Evolutionary conservation across 2,329 filamentous ascomycete species (phyloP).

Genomic region (Fusarium veterinarium): DNA sequence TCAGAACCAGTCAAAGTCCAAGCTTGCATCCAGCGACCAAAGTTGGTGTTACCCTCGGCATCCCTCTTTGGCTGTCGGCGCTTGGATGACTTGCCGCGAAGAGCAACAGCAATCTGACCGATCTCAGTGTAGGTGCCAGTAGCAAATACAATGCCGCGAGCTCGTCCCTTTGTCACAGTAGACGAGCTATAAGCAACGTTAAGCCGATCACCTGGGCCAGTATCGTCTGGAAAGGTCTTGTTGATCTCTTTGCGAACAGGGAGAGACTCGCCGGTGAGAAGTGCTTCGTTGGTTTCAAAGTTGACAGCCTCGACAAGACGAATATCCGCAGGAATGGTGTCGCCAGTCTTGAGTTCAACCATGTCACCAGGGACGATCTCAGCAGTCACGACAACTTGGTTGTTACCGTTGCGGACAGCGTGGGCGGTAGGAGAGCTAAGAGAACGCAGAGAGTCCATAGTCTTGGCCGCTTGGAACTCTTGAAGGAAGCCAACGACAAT

Average conservation of each 20-base stretch:
- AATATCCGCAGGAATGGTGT: constrained; percentile 71
- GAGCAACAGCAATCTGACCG: constrained; percentile 66
- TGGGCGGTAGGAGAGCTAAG: constrained; percentile 58
- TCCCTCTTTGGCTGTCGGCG: constrained; percentile 55
- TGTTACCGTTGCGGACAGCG: constrained; percentile 56
- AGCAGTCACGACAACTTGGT: constrained; percentile 52
- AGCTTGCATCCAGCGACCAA: constrained; percentile 50
- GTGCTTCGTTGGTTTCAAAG: constrained; percentile 74
- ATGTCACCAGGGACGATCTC: constrained; percentile 69
- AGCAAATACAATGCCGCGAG: constrained; percentile 69
- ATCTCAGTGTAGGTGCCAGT: constrained; percentile 73
- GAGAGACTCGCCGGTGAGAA: constrained; percentile 73
- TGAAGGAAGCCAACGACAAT: constrained; percentile 63
- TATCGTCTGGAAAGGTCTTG: constrained; percentile 55
- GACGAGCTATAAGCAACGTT: constrained; percentile 73
- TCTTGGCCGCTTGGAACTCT: constrained; percentile 61
- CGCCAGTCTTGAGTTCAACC: constrained; percentile 64
- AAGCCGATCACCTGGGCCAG: constrained; percentile 66
- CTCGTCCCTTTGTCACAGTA: constrained; percentile 70
- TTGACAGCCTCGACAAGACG: constrained; percentile 70
- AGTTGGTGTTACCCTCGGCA: constrained; percentile 54
- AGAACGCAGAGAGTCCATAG: constrained; percentile 60
- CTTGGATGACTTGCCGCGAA: constrained; percentile 53
- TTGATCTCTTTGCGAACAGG: constrained; percentile 66
- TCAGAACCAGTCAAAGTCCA: constrained; percentile 59